Evolutionary conservation across 139 green algal genomes (phyloP).

Genomic region (Trebouxia sp.): DNA sequence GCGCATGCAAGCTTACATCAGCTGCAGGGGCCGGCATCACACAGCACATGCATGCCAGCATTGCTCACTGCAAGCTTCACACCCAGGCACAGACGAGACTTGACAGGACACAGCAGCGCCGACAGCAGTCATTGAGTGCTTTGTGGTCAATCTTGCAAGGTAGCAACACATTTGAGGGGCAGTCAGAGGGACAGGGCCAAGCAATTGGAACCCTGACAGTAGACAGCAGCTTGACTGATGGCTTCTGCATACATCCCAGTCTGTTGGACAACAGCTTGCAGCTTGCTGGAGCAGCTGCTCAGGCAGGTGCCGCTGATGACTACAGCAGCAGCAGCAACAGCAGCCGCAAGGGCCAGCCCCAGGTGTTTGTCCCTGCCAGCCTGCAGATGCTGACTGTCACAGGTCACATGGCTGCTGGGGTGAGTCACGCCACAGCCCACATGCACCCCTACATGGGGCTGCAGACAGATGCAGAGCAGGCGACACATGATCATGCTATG

Average conservation of each 20-base stretch:
- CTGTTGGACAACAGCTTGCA: conserved; percentile 18
- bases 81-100: too few species aligned
- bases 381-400: background rate
- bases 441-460: background rate
- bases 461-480: background rate
- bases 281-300: conserved; percentile 17
- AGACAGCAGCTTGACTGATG: background rate
- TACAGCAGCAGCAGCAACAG: background rate
- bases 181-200: too few species aligned
- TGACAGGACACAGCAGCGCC: background rate
- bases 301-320: too few species aligned
- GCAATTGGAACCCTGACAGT: background rate
- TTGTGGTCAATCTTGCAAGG: too few species aligned
- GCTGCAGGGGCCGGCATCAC: background rate
- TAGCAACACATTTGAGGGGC: too few species aligned
- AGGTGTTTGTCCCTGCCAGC: background rate
- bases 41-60: conserved; percentile 10
- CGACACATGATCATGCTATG: background rate
- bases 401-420: background rate
- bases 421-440: background rate
- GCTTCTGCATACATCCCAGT: conserved; percentile 4
- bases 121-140: background rate
- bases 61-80: background rate
- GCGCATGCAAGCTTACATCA: background rate
- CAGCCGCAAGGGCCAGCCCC: conserved; percentile 13